Evolutionary conservation across 345 rosid species (phyloP).

Genomic region (Sonneratia alba): DNA sequence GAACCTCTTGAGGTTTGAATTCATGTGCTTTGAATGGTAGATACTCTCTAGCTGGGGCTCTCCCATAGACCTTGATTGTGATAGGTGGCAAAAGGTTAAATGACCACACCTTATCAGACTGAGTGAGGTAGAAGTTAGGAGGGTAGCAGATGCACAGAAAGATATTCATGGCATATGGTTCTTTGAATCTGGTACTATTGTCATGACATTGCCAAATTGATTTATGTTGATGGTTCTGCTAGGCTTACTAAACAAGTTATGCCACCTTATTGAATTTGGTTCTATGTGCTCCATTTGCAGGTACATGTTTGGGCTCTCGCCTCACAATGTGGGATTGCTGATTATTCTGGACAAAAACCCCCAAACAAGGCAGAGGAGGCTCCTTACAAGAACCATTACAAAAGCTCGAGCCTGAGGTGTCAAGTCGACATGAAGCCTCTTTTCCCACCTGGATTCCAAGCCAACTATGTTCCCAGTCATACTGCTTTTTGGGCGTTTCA

Average conservation of each 20-base stretch:
- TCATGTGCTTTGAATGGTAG: background rate
- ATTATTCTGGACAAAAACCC: constrained; percentile 74
- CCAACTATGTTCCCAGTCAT: background rate
- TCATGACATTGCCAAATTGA: too few species aligned
- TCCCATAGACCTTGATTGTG: background rate
- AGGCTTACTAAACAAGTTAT: too few species aligned
- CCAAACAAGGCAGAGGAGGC: constrained; percentile 62
- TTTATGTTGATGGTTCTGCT: too few species aligned
- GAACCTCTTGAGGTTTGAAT: too few species aligned
- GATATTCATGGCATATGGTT: too few species aligned
- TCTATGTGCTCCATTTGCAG: constrained; percentile 21
- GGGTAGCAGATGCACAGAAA: too few species aligned
- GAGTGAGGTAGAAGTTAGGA: too few species aligned
- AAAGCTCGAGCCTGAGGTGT: constrained; percentile 29
- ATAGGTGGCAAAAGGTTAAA: too few species aligned
- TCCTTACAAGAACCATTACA: constrained; percentile 49
- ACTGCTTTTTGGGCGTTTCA: background rate
- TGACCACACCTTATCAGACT: too few species aligned
- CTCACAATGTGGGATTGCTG: constrained; percentile 64
- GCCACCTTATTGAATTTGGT: too few species aligned
- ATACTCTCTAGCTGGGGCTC: background rate
- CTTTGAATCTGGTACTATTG: too few species aligned
- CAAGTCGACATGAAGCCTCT: background rate
- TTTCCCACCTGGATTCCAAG: background rate
- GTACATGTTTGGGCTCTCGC: constrained; percentile 57